phyloP scores from a whole-genome alignment of 306 rosid species.

The Arachis hypogaea region DNA sequence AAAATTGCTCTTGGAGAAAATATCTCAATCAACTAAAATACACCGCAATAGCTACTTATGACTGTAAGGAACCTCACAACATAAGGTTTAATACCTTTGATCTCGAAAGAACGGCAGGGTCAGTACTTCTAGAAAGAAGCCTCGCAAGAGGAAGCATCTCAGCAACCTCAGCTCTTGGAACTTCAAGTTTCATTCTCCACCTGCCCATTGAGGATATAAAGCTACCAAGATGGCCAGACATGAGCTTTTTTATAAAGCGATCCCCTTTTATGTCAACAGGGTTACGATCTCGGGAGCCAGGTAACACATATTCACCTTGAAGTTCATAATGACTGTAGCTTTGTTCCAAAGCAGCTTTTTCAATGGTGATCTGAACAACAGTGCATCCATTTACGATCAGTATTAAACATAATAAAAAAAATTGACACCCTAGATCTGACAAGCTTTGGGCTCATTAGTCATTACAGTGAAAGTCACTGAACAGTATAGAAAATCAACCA shows the following conservation, averaged over 20 bases:
- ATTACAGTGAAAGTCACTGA: slow-evolving; percentile 8
- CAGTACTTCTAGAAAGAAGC: slow-evolving; percentile 81
- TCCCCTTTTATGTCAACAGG: slow-evolving; percentile 58
- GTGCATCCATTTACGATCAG: slow-evolving; percentile 41
- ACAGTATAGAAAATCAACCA: slow-evolving; percentile 14
- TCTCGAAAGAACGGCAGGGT: slow-evolving; percentile 84
- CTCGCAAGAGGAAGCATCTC: slow-evolving; percentile 99
- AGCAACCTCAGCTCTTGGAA: slow-evolving; percentile 81
- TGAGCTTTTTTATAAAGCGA: slow-evolving; percentile 55
- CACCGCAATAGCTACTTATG: slow-evolving; percentile 20
- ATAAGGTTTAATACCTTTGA: slow-evolving; percentile 68
- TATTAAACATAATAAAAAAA: slow-evolving; percentile 7
- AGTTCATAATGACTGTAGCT: slow-evolving; percentile 88
- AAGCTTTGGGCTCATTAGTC: slow-evolving; percentile 19
- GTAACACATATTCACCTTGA: slow-evolving; percentile 96
- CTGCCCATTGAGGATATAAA: slow-evolving; percentile 95
- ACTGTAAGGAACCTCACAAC: slow-evolving; percentile 23
- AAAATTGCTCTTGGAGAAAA: neutral
- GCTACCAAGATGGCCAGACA: slow-evolving; percentile 80
- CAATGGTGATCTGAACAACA: slow-evolving; percentile 77
- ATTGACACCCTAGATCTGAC: slow-evolving; percentile 4
- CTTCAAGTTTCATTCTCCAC: slow-evolving; percentile 97
- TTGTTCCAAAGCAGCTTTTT: slow-evolving; percentile 87
- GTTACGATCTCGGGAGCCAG: slow-evolving; percentile 67
- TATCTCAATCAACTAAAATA: slow-evolving; percentile 17